Evolutionary conservation across 441 rosid genomes (phyloP).

Genomic region (Flueggea neowawraea): DNA sequence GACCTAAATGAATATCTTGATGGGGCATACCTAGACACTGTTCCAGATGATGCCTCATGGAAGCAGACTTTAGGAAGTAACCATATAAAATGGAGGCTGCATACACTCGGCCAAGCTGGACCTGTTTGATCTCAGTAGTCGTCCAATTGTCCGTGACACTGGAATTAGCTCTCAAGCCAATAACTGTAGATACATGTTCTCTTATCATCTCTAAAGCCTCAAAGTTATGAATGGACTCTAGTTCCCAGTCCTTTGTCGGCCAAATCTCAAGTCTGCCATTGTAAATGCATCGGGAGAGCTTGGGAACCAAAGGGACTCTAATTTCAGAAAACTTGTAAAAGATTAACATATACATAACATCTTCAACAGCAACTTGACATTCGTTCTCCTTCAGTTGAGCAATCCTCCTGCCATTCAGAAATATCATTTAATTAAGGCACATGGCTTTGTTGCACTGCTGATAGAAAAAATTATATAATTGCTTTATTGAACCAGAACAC

Average conservation of each 20-base stretch:
- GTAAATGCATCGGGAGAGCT: conserved; percentile 74
- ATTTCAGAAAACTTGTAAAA: conserved; percentile 78
- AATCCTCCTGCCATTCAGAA: conserved; percentile 60
- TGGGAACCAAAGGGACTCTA: conserved; percentile 79
- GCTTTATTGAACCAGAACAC: conserved; percentile 1
- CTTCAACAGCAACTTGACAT: conserved; percentile 70
- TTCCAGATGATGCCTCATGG: conserved; percentile 68
- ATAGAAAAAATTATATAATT: conserved; percentile 1
- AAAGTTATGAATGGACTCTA: conserved; percentile 69
- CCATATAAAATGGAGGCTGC: conserved; percentile 75
- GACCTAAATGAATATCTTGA: conserved; percentile 20
- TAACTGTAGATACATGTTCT: conserved; percentile 70
- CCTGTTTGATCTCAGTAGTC: conserved; percentile 54
- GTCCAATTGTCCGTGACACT: conserved; percentile 82
- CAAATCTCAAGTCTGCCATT: conserved; percentile 80
- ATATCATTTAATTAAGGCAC: conserved; percentile 9
- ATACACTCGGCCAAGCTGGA: conserved; percentile 51
- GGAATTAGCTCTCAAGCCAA: conserved; percentile 69
- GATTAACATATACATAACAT: conserved; percentile 81
- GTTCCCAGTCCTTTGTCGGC: conserved; percentile 85
- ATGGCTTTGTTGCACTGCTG: conserved; percentile 1
- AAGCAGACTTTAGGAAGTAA: conserved; percentile 82
- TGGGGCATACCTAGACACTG: conserved; percentile 31
- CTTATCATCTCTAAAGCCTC: conserved; percentile 68
- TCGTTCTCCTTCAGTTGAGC: conserved; percentile 62